A percentile compares a stretch with the other conserved stretches of the same genome.
Evolutionary conservation across 345 rosid species (phyloP).

Genomic region (Populus simonii): DNA sequence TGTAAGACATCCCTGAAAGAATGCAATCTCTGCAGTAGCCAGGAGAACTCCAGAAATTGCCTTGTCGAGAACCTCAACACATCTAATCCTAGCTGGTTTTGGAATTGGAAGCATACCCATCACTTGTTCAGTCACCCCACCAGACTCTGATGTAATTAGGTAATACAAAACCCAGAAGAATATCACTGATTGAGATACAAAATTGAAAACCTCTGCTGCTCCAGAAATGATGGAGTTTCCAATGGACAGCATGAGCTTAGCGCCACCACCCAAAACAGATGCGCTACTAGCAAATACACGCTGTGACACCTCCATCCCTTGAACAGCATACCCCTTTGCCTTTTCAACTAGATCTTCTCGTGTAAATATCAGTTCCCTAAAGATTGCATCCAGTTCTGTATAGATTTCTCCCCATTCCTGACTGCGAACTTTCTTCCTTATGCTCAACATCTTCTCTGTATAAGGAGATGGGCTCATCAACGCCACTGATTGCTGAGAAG

Average conservation of each 20-base stretch:
- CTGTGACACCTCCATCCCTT: slow-evolving; percentile 74
- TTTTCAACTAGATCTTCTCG: slow-evolving; percentile 77
- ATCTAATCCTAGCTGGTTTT: slow-evolving; percentile 51
- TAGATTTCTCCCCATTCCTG: slow-evolving; percentile 79
- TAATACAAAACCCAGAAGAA: slow-evolving; percentile 83
- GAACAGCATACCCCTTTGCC: slow-evolving; percentile 78
- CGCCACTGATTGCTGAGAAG: slow-evolving; percentile 48
- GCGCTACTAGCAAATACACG: slow-evolving; percentile 65
- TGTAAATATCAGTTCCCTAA: slow-evolving; percentile 72
- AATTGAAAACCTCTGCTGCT: slow-evolving; percentile 91
- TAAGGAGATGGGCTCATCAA: slow-evolving; percentile 61
- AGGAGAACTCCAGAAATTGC: slow-evolving; percentile 87
- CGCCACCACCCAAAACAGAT: slow-evolving; percentile 68
- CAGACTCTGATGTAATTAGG: slow-evolving; percentile 89
- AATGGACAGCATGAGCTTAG: slow-evolving; percentile 58
- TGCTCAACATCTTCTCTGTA: slow-evolving; percentile 66
- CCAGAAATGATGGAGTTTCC: slow-evolving; percentile 74
- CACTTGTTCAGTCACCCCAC: slow-evolving; percentile 91
- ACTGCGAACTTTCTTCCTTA: slow-evolving; percentile 49
- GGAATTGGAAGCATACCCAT: slow-evolving; percentile 84
- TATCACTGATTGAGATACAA: slow-evolving; percentile 74
- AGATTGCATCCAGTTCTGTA: slow-evolving; percentile 64
- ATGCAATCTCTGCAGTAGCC: slow-evolving; percentile 89
- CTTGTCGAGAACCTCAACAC: slow-evolving; percentile 81
- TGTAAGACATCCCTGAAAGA: slow-evolving; percentile 93